A percentile compares a stretch with the other conserved stretches of the same genome.
These are phyloP conservation scores for Collybiopsis luxurians DNA, from an alignment of 768 basidiomycete species.

Conservation along the genomic window DNA sequence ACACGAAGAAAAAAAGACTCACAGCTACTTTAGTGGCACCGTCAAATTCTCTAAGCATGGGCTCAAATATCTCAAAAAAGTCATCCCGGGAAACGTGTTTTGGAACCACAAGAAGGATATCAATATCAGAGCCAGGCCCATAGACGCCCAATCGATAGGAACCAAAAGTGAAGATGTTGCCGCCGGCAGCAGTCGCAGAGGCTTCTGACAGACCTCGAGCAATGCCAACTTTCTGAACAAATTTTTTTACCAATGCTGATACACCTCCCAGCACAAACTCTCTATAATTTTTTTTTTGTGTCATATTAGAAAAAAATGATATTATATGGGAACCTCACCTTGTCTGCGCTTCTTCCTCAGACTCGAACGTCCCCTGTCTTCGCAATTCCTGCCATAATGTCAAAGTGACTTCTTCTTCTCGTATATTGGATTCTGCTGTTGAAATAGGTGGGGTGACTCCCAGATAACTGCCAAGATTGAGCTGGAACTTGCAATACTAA, in stretches of 20 bases:
- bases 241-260: conserved; percentile 86
- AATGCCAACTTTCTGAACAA: conserved; percentile 82
- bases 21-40: conserved; percentile 90
- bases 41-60: conserved; percentile 80
- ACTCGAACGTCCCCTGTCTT: conserved; percentile 85
- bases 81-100: conserved; percentile 95
- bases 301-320: too few relatives aligned
- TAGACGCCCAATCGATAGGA: conserved; percentile 98
- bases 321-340: conserved; percentile 55
- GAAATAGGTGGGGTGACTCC: conserved; percentile 90
- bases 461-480: conserved; percentile 48
- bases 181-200: conserved; percentile 87
- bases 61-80: conserved; percentile 90
- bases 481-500: conserved; percentile 11
- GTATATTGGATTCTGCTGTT: conserved; percentile 64
- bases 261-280: conserved; percentile 92
- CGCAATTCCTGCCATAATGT: conserved; percentile 91
- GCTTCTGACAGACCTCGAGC: conserved; percentile 82
- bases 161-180: conserved; percentile 98
- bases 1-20: conserved; percentile 29
- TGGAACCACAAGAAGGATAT: conserved; percentile 95
- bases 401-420: conserved; percentile 79
- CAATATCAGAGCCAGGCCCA: conserved; percentile 94
- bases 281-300: conserved; percentile 42
- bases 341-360: conserved; percentile 80